Evolutionary conservation across 768 basidiomycete species (phyloP), one percentile per base, ranked within the genome.

Genomic region (Pleurotus salmoneostramineus): DNA sequence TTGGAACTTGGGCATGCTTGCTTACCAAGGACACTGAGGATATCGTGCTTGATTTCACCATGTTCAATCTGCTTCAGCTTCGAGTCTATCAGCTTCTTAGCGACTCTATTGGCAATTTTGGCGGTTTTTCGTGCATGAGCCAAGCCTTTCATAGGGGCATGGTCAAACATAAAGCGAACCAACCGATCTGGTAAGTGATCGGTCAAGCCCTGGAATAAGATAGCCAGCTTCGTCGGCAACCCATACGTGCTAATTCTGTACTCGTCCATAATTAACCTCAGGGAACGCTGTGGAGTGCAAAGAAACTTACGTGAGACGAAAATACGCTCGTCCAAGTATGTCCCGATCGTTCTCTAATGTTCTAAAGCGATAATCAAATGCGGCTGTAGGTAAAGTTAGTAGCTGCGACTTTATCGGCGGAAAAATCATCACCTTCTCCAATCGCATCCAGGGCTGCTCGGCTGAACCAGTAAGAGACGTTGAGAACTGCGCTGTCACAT

Each of bases 361-460:
- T 21, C 80, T 82, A 57, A 85, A 83, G n/a, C 82, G 76, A 64
- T 82, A 82, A 62, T 83, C 83, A 68, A 80, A 80, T 2, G 78
- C 78, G 56, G 78, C 78, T 80, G 55, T 35, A 21, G 55, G 21
- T 15, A 40, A 49, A 43, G 54, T 42, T 56, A 49, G 31, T 32
- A 57, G 48, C 33, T 36, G 43, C 49, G 21, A 27, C 12, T 33
- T 21, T 17, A 45, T 45, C 8, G 60, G 33, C 31, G 31, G 27
- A 50, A 27, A 31, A 27, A 4, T 8, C 15, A 56, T 70, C 65
- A 78, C 79, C 79, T 76, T 79, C 77, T 36, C 80, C 80, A 55
- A 81, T 74, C 14, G 77, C 75, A 63, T 81, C 80, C 71, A 81
- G 77, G 0, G 78, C 77, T 3, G 76, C 73, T 21, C 80, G 74